Conservation (phyloP, 805 yeast genomes). For the Starmerella vaccinii region DNA sequence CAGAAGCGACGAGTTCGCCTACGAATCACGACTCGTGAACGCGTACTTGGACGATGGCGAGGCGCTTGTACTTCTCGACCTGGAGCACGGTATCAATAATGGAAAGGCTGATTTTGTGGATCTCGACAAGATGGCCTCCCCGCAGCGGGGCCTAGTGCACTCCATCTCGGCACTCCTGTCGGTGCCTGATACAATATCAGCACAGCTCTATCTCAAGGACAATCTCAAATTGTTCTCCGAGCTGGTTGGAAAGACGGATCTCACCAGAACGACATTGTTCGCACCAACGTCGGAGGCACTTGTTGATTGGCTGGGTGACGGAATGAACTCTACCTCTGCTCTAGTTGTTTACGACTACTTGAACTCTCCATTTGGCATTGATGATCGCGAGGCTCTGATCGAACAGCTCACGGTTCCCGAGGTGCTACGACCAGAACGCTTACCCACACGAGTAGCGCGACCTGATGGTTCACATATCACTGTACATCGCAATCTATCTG, state of each 20-base stretch:
- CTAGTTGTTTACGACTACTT: constrained; percentile 19
- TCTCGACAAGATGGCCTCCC: constrained; percentile 23
- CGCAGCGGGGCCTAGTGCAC: constrained; percentile 26
- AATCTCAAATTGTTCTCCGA: constrained; percentile 16
- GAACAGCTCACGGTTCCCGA: constrained; percentile 15
- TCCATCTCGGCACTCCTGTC: constrained; percentile 17
- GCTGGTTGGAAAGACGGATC: constrained; percentile 9
- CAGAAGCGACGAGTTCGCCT: constrained; percentile 9
- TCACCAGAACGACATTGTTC: constrained; percentile 11
- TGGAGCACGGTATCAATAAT: constrained; percentile 19
- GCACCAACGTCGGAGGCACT: constrained; percentile 20
- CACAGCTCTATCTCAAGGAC: constrained; percentile 13
- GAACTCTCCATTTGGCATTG: constrained; percentile 16
- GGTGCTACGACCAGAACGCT: constrained; percentile 5
- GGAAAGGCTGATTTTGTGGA: constrained; percentile 20
- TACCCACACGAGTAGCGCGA: constrained; percentile 13
- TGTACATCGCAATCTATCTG: constrained; percentile 5
- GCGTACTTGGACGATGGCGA: constrained; percentile 19
- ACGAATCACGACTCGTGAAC: constrained; percentile 6
- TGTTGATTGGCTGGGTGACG: constrained; percentile 6
- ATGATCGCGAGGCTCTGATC: constrained; percentile 17
- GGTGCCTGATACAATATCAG: constrained; percentile 19
- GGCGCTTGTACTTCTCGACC: constrained; percentile 16
- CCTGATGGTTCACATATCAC: constrained; percentile 19
- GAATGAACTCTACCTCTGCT: constrained; percentile 4